These are phyloP conservation scores for Debaryomyces coudertii DNA, from an alignment of 1,139 yeast genomes.

Conservation along the genomic window DNA sequence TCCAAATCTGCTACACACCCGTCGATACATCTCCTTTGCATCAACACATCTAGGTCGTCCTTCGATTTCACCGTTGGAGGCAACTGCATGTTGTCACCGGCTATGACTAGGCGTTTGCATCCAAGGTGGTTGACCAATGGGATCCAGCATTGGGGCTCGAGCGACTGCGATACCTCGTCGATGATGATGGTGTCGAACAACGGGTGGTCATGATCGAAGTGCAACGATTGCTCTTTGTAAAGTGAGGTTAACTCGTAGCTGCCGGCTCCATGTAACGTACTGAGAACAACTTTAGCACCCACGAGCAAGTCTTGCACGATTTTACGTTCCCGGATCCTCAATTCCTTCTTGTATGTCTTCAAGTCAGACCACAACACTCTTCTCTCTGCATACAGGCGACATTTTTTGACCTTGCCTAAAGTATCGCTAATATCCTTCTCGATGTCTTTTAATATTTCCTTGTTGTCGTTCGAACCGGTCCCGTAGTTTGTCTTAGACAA, in stretches of 20 bases:
- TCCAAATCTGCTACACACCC: conserved; percentile 48
- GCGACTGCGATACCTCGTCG: conserved; percentile 92
- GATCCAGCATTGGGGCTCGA: conserved; percentile 97
- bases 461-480: conserved; percentile 49
- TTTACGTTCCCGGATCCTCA: conserved; percentile 65
- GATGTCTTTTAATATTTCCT: conserved; percentile 67
- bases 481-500: conserved; percentile 53
- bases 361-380: conserved; percentile 70
- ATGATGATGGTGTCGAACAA: conserved; percentile 82
- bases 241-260: conserved; percentile 62
- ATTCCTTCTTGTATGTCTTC: conserved; percentile 69
- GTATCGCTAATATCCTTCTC: conserved; percentile 69
- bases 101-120: conserved; percentile 65
- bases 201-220: conserved; percentile 29
- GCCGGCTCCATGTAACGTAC: conserved; percentile 90
- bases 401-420: conserved; percentile 62
- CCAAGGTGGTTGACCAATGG: conserved; percentile 73
- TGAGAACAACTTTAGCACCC: conserved; percentile 68
- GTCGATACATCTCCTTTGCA: conserved; percentile 29
- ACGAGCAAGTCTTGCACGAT: conserved; percentile 61
- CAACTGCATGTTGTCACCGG: conserved; percentile 87
- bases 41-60: conserved; percentile 29
- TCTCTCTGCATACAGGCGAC: conserved; percentile 66
- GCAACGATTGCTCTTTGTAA: conserved; percentile 29
- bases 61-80: conserved; percentile 72